Evolutionary conservation across 331 rosid species (phyloP), one percentile per base, ranked within the genome.

Genomic region (Dryas integrifolia): DNA sequence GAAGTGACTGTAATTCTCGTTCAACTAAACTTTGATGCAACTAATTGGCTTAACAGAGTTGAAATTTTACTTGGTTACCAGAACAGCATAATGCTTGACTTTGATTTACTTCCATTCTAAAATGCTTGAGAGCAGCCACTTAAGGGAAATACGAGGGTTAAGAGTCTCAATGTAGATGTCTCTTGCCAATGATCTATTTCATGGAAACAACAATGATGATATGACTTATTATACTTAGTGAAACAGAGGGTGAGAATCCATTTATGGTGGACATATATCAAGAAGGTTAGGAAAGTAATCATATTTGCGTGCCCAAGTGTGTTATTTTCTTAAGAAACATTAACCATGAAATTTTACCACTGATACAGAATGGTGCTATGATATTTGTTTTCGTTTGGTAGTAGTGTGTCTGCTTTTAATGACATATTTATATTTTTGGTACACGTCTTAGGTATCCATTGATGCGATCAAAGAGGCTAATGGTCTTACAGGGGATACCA

Each of bases 401-500:
- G 4, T 57, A 35, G 24, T 39, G 4, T 18, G 45, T 60, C 35
- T 14, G 51, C 44, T 77, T 77, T 63, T 18, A 24, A 45, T 49
- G 52, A 44, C n/a, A 26, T 64, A 55, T 16, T 6, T 11, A n/a
- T 35, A 21, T 5, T 12, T 21, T 43, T 15, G 26, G 3, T 30
- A 9, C 52, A 41, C 10, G 1, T 65, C 14, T 56, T 48, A 73
- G 79, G 82, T 79, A 51, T 56, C 79, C 62, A 43, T 79, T 24
- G 74, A 67, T 14, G 65, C 66, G 43, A 79, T 73, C 45, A 79
- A 79, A 73, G 79, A 67, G 61, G 83, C 56, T 4, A 79, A 79
- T 16, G 83, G 75, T 62, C 70, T 79, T 65, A 43, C 44, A 16
- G 78, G 78, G 6, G 70, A 73, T 46, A 73, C 70, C 35, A 79